These are phyloP conservation scores for Diatrype stigma DNA, from an alignment of 2,329 filamentous ascomycete genomes.

Conservation along the genomic window DNA sequence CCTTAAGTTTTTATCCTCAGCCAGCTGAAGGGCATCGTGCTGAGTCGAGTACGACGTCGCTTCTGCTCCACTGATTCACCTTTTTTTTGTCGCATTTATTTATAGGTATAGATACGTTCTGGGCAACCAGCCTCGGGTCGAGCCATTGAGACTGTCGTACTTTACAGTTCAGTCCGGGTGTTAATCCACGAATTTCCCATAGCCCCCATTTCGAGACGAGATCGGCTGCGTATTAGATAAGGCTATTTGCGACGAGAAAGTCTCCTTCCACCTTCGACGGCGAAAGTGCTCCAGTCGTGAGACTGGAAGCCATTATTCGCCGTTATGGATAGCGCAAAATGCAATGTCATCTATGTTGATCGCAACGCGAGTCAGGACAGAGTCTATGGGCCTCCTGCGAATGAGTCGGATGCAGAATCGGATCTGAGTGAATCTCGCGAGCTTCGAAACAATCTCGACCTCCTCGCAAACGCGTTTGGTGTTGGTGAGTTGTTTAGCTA, in stretches of 20 bases:
- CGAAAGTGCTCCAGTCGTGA: conserved; percentile 56
- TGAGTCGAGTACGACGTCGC: neutral
- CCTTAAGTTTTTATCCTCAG: neutral
- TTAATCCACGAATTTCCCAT: neutral
- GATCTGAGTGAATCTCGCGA: conserved; percentile 29
- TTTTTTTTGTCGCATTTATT: neutral
- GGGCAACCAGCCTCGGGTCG: neutral
- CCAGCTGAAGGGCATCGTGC: neutral
- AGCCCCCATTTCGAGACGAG: neutral
- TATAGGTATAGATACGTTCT: neutral
- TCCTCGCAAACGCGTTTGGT: conserved; percentile 51
- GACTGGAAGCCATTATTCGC: conserved; percentile 55
- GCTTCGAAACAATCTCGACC: conserved; percentile 42
- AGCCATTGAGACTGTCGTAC: neutral
- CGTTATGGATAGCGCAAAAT: conserved; percentile 54
- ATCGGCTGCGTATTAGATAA: neutral
- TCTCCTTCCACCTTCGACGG: conserved; percentile 25
- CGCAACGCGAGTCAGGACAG: conserved; percentile 46
- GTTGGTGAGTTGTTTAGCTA: conserved; percentile 48
- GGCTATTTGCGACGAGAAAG: conserved; percentile 18
- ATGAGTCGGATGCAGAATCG: conserved; percentile 29
- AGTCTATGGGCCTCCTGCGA: conserved; percentile 29
- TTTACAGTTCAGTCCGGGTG: neutral
- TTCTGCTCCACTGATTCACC: neutral
- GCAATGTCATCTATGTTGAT: conserved; percentile 59